Percentiles rank a stretch among this genome's conserved stretches.
These are phyloP conservation scores for Acarospora socialis DNA, from an alignment of 2,329 filamentous ascomycete species.

Conservation along the genomic window DNA sequence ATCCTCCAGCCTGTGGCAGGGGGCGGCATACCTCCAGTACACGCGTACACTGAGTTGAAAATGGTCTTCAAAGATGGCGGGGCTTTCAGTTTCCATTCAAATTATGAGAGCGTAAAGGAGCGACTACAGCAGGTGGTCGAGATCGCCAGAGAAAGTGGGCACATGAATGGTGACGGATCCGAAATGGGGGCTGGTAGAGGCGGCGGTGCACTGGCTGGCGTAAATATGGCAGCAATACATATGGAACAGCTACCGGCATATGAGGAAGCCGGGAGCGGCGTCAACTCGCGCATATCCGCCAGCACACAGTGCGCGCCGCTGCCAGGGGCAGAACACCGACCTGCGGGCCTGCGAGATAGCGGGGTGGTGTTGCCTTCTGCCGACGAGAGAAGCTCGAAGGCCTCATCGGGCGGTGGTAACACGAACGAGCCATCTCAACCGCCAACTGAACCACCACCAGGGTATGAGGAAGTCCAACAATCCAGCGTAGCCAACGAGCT, in stretches of 20 bases:
- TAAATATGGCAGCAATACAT: conserved; percentile 51
- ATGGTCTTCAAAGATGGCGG: conserved; percentile 89
- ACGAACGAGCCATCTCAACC: conserved; percentile 26
- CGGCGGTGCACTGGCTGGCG: conserved; percentile 29
- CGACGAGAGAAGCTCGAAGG: conserved; percentile 1
- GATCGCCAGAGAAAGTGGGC: conserved; percentile 54
- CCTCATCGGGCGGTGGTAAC: conserved; percentile 15
- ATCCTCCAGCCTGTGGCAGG: conserved; percentile 66
- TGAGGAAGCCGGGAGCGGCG: conserved; percentile 42
- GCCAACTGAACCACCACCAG: conserved; percentile 68
- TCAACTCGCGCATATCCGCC: conserved; percentile 17
- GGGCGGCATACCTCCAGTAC: conserved; percentile 63
- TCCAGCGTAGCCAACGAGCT: conserved; percentile 61
- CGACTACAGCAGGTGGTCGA: conserved; percentile 69
- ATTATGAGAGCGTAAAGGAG: conserved; percentile 74
- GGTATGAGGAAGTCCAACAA: conserved; percentile 83
- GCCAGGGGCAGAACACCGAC: conserved; percentile 13
- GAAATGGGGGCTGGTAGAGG: conserved; percentile 22
- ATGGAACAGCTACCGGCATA: conserved; percentile 83
- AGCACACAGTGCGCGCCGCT: conserved; percentile 19
- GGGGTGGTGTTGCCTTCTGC: conserved; percentile 9
- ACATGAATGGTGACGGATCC: conserved; percentile 19
- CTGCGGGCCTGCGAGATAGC: conserved; percentile 13
- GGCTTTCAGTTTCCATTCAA: conserved; percentile 77
- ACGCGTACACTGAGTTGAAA: conserved; percentile 60